Evolutionary conservation across 2,329 filamentous ascomycete genomes (phyloP), one percentile per base, ranked within the genome.

Genomic region (Apiospora kogelbergensis): DNA sequence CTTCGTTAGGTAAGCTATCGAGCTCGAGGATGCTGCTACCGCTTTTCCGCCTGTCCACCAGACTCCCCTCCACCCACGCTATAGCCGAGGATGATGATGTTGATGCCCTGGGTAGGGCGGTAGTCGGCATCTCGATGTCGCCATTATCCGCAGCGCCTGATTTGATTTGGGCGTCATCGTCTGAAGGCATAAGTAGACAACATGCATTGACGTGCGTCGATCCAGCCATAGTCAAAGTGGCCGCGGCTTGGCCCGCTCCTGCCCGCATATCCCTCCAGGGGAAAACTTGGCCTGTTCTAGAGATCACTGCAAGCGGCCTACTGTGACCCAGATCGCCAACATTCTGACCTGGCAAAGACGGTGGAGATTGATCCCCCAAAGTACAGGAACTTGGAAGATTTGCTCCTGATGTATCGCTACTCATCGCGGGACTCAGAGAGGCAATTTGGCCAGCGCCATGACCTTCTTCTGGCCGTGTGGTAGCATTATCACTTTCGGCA

Each of bases 1-100:
- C 77, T 77, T 90, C 88, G 76, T 86, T 88, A 30, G 88, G 88
- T 63, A 90, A 78, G 53, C 78, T 76, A 67, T 82, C 80, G 42
- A 78, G 81, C 73, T 68, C 75, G 72, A 70, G 73, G 66, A 42
- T 44, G 37, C 65, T 22, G 46, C 26, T 57, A 20, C n/a, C n/a
- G 9, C 64, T 67, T 69, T 65, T 74, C 72, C 74, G 73, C 74
- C 69, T 63, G 71, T 68, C 71, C 72, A 71, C 65, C 41, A 72
- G 71, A 30, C 46, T 45, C 66, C 68, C 70, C 67, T 69, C 71
- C 67, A 67, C 68, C 63, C 69, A 65, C 41, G 42, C 6, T 20
- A 45, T 26, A 53, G 24, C n/a, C 40, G 45, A 48, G 4, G 65
- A 3, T 66, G 60, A 15, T 64, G 60, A 33, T 37, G 53, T 5